Conservation (phyloP, 2,329 filamentous ascomycete genomes). For the Leptographium lundbergii region DNA sequence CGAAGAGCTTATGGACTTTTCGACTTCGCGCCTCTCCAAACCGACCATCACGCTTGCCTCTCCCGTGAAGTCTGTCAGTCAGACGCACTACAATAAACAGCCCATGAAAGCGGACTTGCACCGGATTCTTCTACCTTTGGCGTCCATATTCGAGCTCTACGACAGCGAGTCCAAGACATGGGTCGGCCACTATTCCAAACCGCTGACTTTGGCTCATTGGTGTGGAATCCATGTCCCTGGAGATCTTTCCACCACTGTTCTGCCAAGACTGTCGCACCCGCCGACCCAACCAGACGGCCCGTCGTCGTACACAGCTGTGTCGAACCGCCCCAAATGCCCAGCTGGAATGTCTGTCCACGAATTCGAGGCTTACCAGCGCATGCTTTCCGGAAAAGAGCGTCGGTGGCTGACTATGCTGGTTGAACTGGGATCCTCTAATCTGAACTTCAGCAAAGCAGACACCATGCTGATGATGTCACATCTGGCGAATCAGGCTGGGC, state of each 20-base stretch:
- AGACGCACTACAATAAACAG: conserved; percentile 33
- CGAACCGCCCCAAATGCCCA: conserved; percentile 36
- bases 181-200: conserved; percentile 18
- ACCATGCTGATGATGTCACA: conserved; percentile 36
- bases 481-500: conserved; percentile 43
- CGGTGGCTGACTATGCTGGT: conserved; percentile 32
- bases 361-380: conserved; percentile 35
- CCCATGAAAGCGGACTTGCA: conserved; percentile 26
- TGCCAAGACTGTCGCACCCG: conserved; percentile 15
- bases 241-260: conserved; percentile 25
- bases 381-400: conserved; percentile 30
- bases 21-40: not conserved
- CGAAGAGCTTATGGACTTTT: conserved; percentile 8
- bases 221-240: conserved; percentile 18
- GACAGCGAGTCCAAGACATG: conserved; percentile 27
- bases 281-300: conserved; percentile 24
- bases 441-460: conserved; percentile 47
- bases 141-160: conserved; percentile 32
- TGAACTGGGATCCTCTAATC: conserved; percentile 36
- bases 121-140: conserved; percentile 32
- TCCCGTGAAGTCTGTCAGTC: conserved; percentile 10
- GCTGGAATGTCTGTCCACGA: conserved; percentile 34
- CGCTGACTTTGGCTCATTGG: conserved; percentile 31
- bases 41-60: conserved; percentile 2
- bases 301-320: conserved; percentile 41